phyloP scores from a whole-genome alignment of 495 filamentous ascomycete genomes.

The Cairneyella variabilis region DNA sequence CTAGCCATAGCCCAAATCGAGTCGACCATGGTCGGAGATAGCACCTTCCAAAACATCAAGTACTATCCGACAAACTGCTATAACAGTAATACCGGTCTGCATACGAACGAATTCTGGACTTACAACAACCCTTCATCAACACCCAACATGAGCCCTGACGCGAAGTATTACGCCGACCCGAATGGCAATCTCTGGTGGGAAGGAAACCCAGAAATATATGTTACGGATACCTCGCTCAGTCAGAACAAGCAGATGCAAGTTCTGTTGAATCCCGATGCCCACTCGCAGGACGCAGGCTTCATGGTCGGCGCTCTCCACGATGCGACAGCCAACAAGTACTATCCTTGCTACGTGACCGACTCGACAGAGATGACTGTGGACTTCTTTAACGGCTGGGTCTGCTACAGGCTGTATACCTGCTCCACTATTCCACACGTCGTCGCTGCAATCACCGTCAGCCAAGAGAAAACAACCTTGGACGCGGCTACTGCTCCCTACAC shows the following conservation, averaged over 20 bases:
- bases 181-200: neutral
- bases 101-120: neutral
- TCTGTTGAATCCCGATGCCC: neutral
- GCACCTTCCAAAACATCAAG: neutral
- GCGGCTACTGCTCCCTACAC: neutral
- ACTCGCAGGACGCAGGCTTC: neutral
- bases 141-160: neutral
- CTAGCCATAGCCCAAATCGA: neutral
- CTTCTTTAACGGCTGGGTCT: slow-evolving; percentile 1
- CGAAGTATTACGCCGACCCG: neutral
- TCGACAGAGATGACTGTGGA: neutral
- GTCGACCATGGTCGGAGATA: neutral
- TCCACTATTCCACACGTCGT: neutral
- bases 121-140: neutral
- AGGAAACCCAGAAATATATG: neutral
- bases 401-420: neutral
- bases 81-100: neutral
- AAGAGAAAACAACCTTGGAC: neutral
- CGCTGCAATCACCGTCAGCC: neutral
- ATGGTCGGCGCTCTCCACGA: neutral
- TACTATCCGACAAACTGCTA: slow-evolving; percentile 1
- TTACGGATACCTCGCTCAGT: neutral
- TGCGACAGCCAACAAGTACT: neutral
- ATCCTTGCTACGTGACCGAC: neutral
- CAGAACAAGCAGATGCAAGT: neutral